phyloP scores from a whole-genome alignment of 768 basidiomycete genomes.

The Tricholoma saponaceum region DNA sequence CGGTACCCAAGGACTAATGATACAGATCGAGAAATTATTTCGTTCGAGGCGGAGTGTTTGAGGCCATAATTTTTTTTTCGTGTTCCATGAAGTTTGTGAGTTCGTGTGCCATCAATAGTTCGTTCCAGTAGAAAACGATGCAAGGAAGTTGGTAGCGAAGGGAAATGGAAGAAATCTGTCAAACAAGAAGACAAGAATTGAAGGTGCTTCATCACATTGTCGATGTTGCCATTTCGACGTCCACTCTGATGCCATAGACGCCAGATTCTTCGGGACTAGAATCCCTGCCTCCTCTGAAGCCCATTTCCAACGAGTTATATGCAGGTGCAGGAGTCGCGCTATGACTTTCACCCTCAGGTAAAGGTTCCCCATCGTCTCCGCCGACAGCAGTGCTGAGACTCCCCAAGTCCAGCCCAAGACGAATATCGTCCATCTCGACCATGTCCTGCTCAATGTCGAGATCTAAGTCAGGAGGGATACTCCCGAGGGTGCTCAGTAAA shows the following conservation, averaged over 20 bases:
- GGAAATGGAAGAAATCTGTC: not conserved
- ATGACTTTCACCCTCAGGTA: conserved; percentile 38
- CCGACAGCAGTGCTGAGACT: conserved; percentile 47
- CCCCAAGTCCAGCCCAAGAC: conserved; percentile 47
- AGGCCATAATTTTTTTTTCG: conserved; percentile 1
- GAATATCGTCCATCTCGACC: conserved; percentile 56
- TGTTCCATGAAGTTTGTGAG: conserved; percentile 6
- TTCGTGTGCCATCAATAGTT: conserved; percentile 5
- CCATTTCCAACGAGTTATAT: conserved; percentile 48
- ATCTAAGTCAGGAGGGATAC: conserved; percentile 46
- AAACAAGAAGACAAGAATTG: conserved; percentile 13
- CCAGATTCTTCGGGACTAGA: conserved; percentile 28
- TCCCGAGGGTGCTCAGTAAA: conserved; percentile 61
- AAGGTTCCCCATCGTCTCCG: conserved; percentile 49
- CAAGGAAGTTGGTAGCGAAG: not conserved
- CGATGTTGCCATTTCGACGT: conserved; percentile 58
- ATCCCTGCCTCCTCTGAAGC: conserved; percentile 27
- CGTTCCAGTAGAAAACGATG: conserved; percentile 4
- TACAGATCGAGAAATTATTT: conserved; percentile 6
- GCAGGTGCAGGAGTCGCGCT: conserved; percentile 51
- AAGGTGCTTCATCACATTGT: conserved; percentile 32
- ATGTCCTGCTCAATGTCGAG: conserved; percentile 47
- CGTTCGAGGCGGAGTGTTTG: not conserved
- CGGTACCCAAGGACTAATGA: conserved; percentile 3
- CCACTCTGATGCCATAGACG: conserved; percentile 49